phyloP scores from a whole-genome alignment of 352 stramenopile species.

The Phytopythium cucurbitacearum region DNA sequence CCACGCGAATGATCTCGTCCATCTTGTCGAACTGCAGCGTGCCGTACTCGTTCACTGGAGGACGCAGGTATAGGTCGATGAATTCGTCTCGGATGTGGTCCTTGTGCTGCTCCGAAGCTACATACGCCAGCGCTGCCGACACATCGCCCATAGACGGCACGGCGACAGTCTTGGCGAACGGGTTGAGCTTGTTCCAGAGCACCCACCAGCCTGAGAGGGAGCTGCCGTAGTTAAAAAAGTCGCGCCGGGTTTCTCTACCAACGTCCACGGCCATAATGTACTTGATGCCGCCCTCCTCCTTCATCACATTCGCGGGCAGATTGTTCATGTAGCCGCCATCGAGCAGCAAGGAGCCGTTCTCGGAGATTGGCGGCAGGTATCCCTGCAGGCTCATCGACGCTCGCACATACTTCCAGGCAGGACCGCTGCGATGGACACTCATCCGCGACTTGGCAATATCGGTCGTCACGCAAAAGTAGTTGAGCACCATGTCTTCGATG shows the following conservation, averaged over 20 bases:
- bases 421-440: conserved; percentile 83
- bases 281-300: conserved; percentile 84
- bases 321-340: conserved; percentile 95
- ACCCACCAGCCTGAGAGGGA: conserved; percentile 88
- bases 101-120: conserved; percentile 89
- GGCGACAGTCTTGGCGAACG: conserved; percentile 80
- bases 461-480: conserved; percentile 91
- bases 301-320: conserved; percentile 90
- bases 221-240: conserved; percentile 81
- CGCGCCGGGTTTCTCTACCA: conserved; percentile 64
- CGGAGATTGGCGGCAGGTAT: conserved; percentile 88
- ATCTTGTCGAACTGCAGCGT: conserved; percentile 93
- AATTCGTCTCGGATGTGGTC: conserved; percentile 78
- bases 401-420: conserved; percentile 88
- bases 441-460: conserved; percentile 89
- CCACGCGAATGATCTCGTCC: conserved; percentile 86
- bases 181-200: conserved; percentile 89
- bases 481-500: conserved; percentile 90
- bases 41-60: conserved; percentile 85
- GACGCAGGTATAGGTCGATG: conserved; percentile 87
- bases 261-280: conserved; percentile 91
- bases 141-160: conserved; percentile 93
- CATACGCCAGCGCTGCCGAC: conserved; percentile 82
- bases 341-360: conserved; percentile 82
- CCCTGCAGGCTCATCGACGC: conserved; percentile 91